phyloP scores from a whole-genome alignment of 1,284 basidiomycete species.

The Malassezia arunalokei region DNA sequence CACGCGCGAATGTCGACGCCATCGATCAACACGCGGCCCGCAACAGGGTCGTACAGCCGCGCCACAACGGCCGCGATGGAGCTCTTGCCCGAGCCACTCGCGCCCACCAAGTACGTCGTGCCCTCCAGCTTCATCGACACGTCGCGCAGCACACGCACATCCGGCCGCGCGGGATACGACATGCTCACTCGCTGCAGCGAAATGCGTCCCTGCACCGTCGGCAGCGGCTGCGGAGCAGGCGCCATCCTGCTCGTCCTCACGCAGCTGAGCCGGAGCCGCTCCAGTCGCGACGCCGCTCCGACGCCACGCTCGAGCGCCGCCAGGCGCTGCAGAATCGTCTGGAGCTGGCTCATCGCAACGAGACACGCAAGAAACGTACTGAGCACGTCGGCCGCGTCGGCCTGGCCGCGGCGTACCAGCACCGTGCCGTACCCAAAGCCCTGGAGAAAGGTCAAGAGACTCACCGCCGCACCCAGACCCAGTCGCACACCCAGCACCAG shows the following conservation, averaged over 20 bases:
- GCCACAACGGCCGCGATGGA: constrained; percentile 73
- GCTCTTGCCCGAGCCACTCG: constrained; percentile 83
- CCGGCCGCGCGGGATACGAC: constrained; percentile 70
- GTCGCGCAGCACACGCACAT: constrained; percentile 54
- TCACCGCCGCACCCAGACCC: constrained; percentile 57
- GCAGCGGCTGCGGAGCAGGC: not conserved
- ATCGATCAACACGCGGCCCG: constrained; percentile 59
- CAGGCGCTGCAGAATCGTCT: constrained; percentile 70
- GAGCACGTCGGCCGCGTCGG: constrained; percentile 67
- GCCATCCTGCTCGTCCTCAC: not conserved
- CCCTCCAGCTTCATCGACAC: constrained; percentile 64
- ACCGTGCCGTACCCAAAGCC: constrained; percentile 91
- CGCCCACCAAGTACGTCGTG: constrained; percentile 78
- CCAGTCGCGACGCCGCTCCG: constrained; percentile 62
- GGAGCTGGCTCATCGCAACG: constrained; percentile 71
- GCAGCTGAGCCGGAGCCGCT: constrained; percentile 49
- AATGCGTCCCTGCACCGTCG: constrained; percentile 3
- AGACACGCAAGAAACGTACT: constrained; percentile 93
- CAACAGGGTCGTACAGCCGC: constrained; percentile 56
- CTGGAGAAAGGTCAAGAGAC: constrained; percentile 85
- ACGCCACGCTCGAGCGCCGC: constrained; percentile 73
- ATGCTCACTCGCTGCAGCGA: constrained; percentile 55
- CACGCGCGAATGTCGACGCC: constrained; percentile 62
- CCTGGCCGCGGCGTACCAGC: constrained; percentile 63
- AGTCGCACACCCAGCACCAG: constrained; percentile 64